Evolutionary conservation across 1,139 yeast genomes (phyloP).

Genomic region (Scheffersomyces quercinus): DNA sequence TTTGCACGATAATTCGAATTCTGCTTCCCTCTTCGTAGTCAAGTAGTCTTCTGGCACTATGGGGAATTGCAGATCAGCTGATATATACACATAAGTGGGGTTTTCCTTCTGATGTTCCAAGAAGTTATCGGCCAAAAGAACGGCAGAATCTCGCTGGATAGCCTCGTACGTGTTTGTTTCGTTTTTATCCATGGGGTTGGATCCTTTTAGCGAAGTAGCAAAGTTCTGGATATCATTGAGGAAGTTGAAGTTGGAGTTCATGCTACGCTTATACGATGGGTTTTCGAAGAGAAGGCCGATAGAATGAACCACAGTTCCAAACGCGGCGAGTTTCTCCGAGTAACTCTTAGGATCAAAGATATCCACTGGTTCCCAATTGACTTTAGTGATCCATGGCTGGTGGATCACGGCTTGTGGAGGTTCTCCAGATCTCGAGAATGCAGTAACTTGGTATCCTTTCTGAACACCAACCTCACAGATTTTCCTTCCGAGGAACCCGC

Average conservation of each 20-base stretch:
- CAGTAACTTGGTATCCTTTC: conserved; percentile 63
- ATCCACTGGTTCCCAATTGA: conserved; percentile 70
- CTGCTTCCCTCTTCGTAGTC: conserved; percentile 76
- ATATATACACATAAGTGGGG: conserved; percentile 69
- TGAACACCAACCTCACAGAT: conserved; percentile 69
- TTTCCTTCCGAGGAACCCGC: conserved; percentile 74
- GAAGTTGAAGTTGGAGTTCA: conserved; percentile 43
- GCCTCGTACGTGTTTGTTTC: conserved; percentile 55
- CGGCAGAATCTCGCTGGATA: conserved; percentile 70
- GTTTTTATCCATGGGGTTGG: conserved; percentile 57
- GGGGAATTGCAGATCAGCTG: conserved; percentile 76
- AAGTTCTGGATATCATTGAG: conserved; percentile 32
- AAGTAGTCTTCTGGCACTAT: conserved; percentile 70
- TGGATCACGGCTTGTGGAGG: conserved; percentile 42
- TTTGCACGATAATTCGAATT: conserved; percentile 49
- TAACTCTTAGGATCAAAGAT: conserved; percentile 66
- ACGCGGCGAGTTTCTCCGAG: conserved; percentile 42
- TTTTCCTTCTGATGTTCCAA: conserved; percentile 22
- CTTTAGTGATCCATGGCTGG: conserved; percentile 53
- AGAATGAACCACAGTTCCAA: conserved; percentile 77
- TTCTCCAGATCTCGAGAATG: conserved; percentile 61
- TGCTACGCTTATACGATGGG: conserved; percentile 58
- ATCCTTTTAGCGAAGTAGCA: conserved; percentile 29
- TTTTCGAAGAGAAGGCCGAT: conserved; percentile 75
- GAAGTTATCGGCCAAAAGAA: conserved; percentile 60